phyloP scores from a whole-genome alignment of 1,284 basidiomycete genomes.

The Ceratobasidium sp. region DNA sequence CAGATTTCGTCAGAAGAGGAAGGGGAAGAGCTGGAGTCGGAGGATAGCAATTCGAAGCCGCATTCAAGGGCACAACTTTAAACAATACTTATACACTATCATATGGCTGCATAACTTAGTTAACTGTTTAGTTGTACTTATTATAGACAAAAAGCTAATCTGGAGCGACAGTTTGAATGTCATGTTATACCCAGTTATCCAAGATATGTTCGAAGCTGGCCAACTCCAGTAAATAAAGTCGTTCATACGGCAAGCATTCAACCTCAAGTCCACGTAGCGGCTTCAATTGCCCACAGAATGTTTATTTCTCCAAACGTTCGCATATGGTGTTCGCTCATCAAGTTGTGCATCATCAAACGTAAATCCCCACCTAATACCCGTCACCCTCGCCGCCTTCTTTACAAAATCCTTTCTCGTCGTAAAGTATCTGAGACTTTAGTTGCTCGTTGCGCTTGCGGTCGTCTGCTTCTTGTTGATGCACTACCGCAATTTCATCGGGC shows the following conservation, averaged over 20 bases:
- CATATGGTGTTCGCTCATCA: not conserved
- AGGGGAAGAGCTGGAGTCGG: not conserved
- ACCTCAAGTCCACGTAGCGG: not conserved
- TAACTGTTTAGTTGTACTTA: not conserved
- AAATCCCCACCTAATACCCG: slow-evolving; percentile 70
- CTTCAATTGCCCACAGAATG: not conserved
- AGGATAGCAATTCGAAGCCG: not conserved
- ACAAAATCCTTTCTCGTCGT: slow-evolving; percentile 83
- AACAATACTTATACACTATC: not conserved
- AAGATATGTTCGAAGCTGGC: not conserved
- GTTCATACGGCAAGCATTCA: not conserved
- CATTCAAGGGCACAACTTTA: not conserved
- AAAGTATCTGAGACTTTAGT: slow-evolving; percentile 79
- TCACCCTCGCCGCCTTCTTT: slow-evolving; percentile 93
- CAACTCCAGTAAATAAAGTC: not conserved
- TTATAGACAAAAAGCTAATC: not conserved
- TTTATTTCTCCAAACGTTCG: not conserved
- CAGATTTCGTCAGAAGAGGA: not conserved
- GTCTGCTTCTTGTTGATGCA: slow-evolving; percentile 78
- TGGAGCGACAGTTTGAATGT: not conserved
- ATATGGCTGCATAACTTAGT: not conserved
- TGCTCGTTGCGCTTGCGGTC: slow-evolving; percentile 78
- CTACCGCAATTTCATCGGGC: slow-evolving; percentile 73
- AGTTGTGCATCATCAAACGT: not conserved
- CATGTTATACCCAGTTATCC: too few relatives aligned